Conservation (phyloP, 371 early-diverging fungal genomes). For the Fennellomyces sp. region DNA sequence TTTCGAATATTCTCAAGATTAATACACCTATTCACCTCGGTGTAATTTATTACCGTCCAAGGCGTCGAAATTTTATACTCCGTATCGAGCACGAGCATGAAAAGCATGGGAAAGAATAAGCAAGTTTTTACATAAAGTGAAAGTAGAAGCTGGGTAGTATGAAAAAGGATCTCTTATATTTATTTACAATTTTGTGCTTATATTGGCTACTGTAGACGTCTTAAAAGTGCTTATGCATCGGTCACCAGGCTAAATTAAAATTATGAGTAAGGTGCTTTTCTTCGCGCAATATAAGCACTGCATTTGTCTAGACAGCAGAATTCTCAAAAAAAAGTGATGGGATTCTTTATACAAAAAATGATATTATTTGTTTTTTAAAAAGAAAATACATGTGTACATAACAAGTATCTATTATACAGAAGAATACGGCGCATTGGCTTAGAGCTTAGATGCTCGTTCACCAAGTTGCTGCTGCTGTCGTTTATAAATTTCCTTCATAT, state of each 20-base stretch:
- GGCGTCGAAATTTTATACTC: not conserved
- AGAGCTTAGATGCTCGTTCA: constrained; percentile 1
- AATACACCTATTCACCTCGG: not conserved
- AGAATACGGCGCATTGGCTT: no score
- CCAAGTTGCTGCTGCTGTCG: not conserved
- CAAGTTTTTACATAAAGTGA: not conserved
- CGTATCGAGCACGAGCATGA: not conserved
- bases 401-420: no score
- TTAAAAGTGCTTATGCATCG: no score
- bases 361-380: no score
- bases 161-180: not conserved
- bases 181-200: not conserved
- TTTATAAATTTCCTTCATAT: constrained; percentile 12
- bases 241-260: no score
- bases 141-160: not conserved
- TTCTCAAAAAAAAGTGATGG: no score
- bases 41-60: not conserved
- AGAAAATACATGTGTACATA: no score
- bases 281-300: no score
- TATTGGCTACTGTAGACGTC: no score
- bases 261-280: no score
- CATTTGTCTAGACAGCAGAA: no score
- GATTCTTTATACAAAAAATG: no score
- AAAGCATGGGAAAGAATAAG: not conserved
- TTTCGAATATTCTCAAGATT: not conserved